phyloP scores from a whole-genome alignment of 2,329 filamentous ascomycete genomes.

The Aspergillus proliferans region DNA sequence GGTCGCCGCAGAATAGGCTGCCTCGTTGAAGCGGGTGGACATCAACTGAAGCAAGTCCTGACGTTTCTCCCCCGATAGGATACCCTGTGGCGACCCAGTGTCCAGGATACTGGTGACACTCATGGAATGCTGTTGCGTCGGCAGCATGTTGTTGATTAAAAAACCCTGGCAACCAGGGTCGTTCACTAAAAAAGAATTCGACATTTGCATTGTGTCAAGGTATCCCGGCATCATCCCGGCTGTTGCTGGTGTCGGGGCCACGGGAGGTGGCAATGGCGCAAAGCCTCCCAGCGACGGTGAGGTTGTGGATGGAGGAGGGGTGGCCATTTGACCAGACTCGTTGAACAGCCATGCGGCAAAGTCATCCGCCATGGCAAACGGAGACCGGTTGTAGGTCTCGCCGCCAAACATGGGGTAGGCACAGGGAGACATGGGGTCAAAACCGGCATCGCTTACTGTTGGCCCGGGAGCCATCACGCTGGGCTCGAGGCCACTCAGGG shows the following conservation, averaged over 20 bases:
- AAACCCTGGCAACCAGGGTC: conserved; percentile 45
- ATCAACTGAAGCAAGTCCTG: conserved; percentile 78
- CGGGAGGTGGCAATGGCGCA: not conserved
- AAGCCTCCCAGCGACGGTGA: conserved; percentile 43
- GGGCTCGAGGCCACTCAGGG: conserved; percentile 18
- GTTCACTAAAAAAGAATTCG: conserved; percentile 46
- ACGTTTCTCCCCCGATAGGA: conserved; percentile 81
- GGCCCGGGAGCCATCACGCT: conserved; percentile 20
- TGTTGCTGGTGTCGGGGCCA: conserved; percentile 19
- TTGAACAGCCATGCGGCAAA: conserved; percentile 83
- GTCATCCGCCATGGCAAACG: conserved; percentile 80
- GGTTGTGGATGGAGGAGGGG: conserved; percentile 22
- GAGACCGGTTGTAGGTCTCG: conserved; percentile 77
- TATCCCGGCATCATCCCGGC: conserved; percentile 37
- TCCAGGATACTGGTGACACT: conserved; percentile 80
- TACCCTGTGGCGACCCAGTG: conserved; percentile 68
- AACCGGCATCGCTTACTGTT: conserved; percentile 19
- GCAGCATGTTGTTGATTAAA: conserved; percentile 41
- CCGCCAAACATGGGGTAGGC: conserved; percentile 80
- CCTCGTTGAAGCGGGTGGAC: conserved; percentile 72
- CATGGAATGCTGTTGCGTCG: conserved; percentile 73
- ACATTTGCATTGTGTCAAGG: conserved; percentile 39
- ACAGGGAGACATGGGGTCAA: conserved; percentile 34
- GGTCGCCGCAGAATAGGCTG: conserved; percentile 65
- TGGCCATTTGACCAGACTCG: conserved; percentile 49